Evolutionary conservation across 148 eudicot species (phyloP).

Genomic region (Diospyros lotus): DNA sequence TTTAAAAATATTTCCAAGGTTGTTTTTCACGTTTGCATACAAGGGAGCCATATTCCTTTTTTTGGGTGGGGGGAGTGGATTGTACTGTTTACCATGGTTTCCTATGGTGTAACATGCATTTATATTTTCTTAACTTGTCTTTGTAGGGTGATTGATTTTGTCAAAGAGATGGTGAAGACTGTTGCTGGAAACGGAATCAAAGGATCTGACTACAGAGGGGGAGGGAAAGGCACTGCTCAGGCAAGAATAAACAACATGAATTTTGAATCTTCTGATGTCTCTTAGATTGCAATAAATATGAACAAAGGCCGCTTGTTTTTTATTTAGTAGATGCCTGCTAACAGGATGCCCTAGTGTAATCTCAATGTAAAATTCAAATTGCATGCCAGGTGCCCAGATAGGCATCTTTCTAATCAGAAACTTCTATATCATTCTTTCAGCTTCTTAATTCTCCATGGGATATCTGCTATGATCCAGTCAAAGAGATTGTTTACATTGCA

Average conservation of each 20-base stretch:
- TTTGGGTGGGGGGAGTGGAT: no score
- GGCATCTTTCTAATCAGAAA: neutral
- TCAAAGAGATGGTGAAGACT: slow-evolving; percentile 72
- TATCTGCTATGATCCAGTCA: slow-evolving; percentile 73
- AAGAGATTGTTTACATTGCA: slow-evolving; percentile 76
- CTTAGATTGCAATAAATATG: neutral
- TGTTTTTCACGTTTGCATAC: neutral
- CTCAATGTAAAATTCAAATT: neutral
- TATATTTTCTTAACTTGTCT: slow-evolving; percentile 15
- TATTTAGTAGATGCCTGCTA: neutral
- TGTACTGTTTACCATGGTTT: no score
- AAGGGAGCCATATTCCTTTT: no score
- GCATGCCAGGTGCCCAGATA: neutral
- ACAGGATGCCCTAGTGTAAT: neutral
- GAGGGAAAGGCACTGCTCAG: slow-evolving; percentile 76
- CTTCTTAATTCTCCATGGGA: slow-evolving; percentile 99
- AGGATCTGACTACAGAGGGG: slow-evolving; percentile 93
- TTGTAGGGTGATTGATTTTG: slow-evolving; percentile 91
- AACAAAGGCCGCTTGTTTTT: neutral
- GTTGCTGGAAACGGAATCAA: slow-evolving; percentile 96
- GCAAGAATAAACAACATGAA: slow-evolving; percentile 36
- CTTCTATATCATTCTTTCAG: slow-evolving; percentile 38
- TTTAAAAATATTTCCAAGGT: neutral
- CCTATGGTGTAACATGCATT: neutral
- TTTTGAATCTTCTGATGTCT: neutral